These are phyloP conservation scores for Glutinoglossum americanum DNA, from an alignment of 495 filamentous ascomycete species.

Conservation along the genomic window DNA sequence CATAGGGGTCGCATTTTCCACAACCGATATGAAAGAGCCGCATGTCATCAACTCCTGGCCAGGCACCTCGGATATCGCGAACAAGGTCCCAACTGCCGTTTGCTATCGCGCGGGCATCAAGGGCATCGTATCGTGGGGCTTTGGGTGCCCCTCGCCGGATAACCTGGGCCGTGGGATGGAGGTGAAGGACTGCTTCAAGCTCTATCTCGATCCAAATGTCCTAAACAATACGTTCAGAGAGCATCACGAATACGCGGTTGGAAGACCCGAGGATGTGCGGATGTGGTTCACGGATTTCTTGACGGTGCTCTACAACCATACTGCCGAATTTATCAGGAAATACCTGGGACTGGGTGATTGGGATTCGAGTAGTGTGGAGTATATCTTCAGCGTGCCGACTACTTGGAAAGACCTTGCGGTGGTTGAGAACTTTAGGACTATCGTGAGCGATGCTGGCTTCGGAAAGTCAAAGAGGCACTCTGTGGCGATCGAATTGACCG, in stretches of 20 bases:
- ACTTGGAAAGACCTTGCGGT: slow-evolving; percentile 11
- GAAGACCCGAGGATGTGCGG: background rate
- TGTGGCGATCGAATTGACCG: slow-evolving; percentile 1
- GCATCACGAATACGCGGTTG: background rate
- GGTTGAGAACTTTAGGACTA: slow-evolving; percentile 11
- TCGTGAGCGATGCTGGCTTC: slow-evolving; percentile 15
- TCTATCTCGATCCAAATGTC: background rate
- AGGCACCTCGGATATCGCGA: background rate
- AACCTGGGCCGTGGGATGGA: slow-evolving; percentile 6
- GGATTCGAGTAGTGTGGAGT: slow-evolving; percentile 16
- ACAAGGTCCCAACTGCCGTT: background rate
- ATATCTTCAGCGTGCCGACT: slow-evolving; percentile 20
- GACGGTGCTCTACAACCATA: background rate
- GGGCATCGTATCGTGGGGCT: background rate
- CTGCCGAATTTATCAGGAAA: background rate
- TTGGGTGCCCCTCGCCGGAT: background rate
- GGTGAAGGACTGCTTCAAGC: slow-evolving; percentile 17
- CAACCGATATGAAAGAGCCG: background rate
- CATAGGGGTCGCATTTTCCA: background rate
- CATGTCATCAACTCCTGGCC: background rate
- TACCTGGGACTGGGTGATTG: slow-evolving; percentile 2
- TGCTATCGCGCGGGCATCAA: background rate
- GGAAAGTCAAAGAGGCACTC: slow-evolving; percentile 6
- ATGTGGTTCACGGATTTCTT: background rate
- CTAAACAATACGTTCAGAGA: background rate